Base-by-base conservation (phyloP, 1,139 yeast species). In the Geotrichum macrosporum region DNA sequence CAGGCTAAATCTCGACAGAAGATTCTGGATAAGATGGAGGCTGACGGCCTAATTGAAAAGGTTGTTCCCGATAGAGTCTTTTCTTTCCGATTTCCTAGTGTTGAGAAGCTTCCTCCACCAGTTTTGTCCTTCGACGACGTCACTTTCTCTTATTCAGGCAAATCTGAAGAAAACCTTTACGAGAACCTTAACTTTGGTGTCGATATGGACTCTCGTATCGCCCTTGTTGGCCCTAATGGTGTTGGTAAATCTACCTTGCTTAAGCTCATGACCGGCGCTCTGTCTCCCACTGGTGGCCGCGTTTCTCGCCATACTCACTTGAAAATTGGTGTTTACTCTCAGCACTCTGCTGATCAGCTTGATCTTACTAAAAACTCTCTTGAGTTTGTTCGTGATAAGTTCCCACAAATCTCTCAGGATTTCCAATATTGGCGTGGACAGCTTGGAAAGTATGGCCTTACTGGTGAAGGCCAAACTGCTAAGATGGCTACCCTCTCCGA, bases 1-100 rank as follows among this genome's bases (percentile, higher is more conserved):
- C 98, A 92, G 74, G 99, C 99, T 55, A 92, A 92, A 72, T 92
- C 98, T 40, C 87, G 97, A 75, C 98, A 94, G 78, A 92, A 94
- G 82, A 94, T 92, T 67, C 78, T 92, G 71, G 98, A 92, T 73
- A 94, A 94, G 81, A 94, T 92, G 98, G 98, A 92, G 74, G 98
- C 98, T 59, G 98, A 92, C 68, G 99, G 98, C 66, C 79, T 92
- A 63, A 84, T 92, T 64, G 87, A 86, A 71, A 82, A 95, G 50
- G 98, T 94, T 57, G 89, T 80, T 51, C 85, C 86, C 46, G 98
- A 92, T 68, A 86, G 78, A 72, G 95, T 88, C 29, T 92, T 92
- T 70, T 80, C 94, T 2, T 92, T 92, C 79, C 78, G 84, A 64
- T 92, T 94, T 78, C 89, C 97, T 49, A 89, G 81, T 38, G 96